These are phyloP conservation scores for Macrophomina phaseolina DNA, from an alignment of 2,329 filamentous ascomycete genomes.

Conservation along the genomic window DNA sequence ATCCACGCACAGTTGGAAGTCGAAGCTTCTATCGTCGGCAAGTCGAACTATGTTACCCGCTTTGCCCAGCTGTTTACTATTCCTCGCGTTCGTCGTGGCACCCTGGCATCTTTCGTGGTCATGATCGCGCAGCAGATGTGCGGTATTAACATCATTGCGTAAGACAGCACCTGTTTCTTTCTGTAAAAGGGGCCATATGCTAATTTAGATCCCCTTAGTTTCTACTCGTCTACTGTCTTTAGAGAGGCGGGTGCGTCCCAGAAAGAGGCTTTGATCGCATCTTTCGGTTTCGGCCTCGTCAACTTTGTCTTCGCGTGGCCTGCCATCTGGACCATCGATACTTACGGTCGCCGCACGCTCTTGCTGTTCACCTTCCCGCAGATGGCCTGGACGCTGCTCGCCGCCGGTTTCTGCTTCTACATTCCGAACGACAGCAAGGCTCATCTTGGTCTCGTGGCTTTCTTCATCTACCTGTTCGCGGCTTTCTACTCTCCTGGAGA, in stretches of 20 bases:
- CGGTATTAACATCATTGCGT: slow-evolving; percentile 39
- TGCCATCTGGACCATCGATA: slow-evolving; percentile 53
- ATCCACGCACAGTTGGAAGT: slow-evolving; percentile 39
- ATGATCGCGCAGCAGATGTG: slow-evolving; percentile 42
- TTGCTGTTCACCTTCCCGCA: slow-evolving; percentile 54
- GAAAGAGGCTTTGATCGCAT: slow-evolving; percentile 41
- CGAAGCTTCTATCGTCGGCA: slow-evolving; percentile 41
- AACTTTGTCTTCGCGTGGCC: slow-evolving; percentile 55
- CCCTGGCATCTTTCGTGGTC: slow-evolving; percentile 35
- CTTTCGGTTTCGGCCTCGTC: slow-evolving; percentile 52
- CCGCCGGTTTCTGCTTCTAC: slow-evolving; percentile 51
- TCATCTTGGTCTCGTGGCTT: slow-evolving; percentile 43
- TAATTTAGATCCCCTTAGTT: not conserved
- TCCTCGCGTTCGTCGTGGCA: slow-evolving; percentile 37
- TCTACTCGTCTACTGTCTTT: slow-evolving; percentile 38
- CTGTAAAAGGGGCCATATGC: slow-evolving; percentile 30
- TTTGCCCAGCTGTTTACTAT: slow-evolving; percentile 33
- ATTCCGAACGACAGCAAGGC: slow-evolving; percentile 36
- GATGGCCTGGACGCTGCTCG: slow-evolving; percentile 58
- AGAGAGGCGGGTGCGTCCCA: slow-evolving; percentile 27
- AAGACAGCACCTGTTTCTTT: slow-evolving; percentile 37
- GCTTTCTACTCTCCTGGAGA: slow-evolving; percentile 57
- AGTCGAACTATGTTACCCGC: slow-evolving; percentile 14
- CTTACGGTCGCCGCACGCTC: slow-evolving; percentile 46
- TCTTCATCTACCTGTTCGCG: slow-evolving; percentile 58